Percentiles rank a stretch among this genome's conserved stretches.
phyloP scores from a whole-genome alignment of 768 basidiomycete species.

The Piloderma croceum region DNA sequence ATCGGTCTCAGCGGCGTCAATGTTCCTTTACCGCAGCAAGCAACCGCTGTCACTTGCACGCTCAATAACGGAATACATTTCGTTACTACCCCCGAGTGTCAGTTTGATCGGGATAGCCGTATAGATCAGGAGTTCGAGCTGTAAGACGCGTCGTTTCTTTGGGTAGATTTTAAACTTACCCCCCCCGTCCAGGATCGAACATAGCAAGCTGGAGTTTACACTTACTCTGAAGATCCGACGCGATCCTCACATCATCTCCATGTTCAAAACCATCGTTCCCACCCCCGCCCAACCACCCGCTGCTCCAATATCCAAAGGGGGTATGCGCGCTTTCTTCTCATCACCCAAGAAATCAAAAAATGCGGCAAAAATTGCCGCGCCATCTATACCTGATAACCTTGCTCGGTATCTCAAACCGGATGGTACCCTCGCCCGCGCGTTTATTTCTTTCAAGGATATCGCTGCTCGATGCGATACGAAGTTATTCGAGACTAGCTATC shows the following conservation, averaged over 20 bases:
- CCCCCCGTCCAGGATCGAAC: conserved; percentile 61
- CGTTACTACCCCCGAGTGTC: conserved; percentile 80
- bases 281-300: conserved; percentile 38
- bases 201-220: conserved; percentile 93
- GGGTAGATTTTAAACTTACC: neutral
- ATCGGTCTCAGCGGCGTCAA: conserved; percentile 66
- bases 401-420: conserved; percentile 80
- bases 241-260: conserved; percentile 78
- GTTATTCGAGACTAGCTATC: conserved; percentile 77
- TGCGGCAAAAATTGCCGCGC: conserved; percentile 37
- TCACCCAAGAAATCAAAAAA: conserved; percentile 67
- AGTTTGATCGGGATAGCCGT: conserved; percentile 49
- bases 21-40: conserved; percentile 73
- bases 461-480: conserved; percentile 77
- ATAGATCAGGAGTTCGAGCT: conserved; percentile 90
- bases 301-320: conserved; percentile 47
- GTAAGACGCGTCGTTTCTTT: conserved; percentile 39
- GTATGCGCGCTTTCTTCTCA: conserved; percentile 72
- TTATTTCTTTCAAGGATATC: conserved; percentile 86
- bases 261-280: conserved; percentile 60
- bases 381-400: conserved; percentile 54
- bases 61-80: conserved; percentile 97
- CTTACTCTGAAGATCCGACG: conserved; percentile 81
- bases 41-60: conserved; percentile 75
- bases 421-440: conserved; percentile 82